Evolutionary conservation across 768 basidiomycete species (phyloP), one percentile per base, ranked within the genome.

Genomic region (Boletus edulis): DNA sequence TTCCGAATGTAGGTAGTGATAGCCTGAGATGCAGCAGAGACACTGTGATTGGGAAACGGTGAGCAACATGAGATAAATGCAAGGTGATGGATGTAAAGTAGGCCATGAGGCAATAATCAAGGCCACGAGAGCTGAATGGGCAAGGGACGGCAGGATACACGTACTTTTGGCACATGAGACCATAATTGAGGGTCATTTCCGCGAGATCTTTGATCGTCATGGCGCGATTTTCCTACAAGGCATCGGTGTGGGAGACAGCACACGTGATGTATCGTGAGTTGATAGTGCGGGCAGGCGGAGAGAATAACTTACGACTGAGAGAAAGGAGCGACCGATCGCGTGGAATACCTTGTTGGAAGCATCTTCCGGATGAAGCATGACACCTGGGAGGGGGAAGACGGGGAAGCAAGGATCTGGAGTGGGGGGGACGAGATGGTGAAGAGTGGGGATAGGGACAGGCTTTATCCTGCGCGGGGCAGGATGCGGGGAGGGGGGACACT

Each of bases 201-300:
- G 89, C 84, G 51, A 91, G 82, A 74, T 91, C 89, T 69, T 91
- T 91, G 74, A 91, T 86, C 40, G 89, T 91, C 84, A 90, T 87
- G 45, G 89, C 89, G 46, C 87, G 83, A 71, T 91, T 91, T 65
- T 86, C 82, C 87, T 89, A 52, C 20, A 40, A 12, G 38, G 56
- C 27, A 37, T 40, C 13, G 22, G 32, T 43, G 49, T 57, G 47
- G 34, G 5, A 60, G 48, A 59, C 38, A 49, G 18, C 55, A 61
- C 49, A 64, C 58, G 63, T 53, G 46, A 39, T 57, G 49, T 52
- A 56, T n/a, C 46, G 61, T 54, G 56, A 56, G 62, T 17, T 56
- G 59, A 60, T 57, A 52, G 34, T 43, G 52, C 13, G 43, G 56
- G 24, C 15, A 51, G 37, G 49, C 0, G 29, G 27, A n/a, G 22